These are phyloP conservation scores for Neospermospora avenae DNA, from an alignment of 2,329 filamentous ascomycete species.

Conservation along the genomic window DNA sequence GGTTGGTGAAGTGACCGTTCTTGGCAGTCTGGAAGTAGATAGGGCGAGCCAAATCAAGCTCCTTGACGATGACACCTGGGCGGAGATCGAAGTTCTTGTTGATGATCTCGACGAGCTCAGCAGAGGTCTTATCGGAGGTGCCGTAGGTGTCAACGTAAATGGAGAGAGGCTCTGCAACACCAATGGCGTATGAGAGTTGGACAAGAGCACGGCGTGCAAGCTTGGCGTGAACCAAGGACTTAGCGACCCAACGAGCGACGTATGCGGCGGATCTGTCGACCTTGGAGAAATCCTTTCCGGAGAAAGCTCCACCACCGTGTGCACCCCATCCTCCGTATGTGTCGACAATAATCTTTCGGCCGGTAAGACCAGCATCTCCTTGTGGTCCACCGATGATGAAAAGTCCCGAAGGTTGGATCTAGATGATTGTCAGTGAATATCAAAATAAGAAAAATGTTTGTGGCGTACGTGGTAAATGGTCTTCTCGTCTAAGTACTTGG, in stretches of 20 bases:
- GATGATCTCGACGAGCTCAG: constrained; percentile 95
- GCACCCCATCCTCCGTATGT: constrained; percentile 99
- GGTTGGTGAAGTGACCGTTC: constrained; percentile 99
- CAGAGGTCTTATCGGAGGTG: constrained; percentile 82
- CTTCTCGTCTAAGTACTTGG: constrained; percentile 85
- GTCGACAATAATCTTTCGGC: constrained; percentile 97
- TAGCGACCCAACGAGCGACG: constrained; percentile 97
- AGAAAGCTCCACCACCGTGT: constrained; percentile 99
- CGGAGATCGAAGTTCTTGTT: constrained; percentile 95
- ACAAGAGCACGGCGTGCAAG: constrained; percentile 91
- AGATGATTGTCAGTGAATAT: constrained; percentile 16
- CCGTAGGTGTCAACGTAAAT: constrained; percentile 98
- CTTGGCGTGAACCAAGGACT: constrained; percentile 87
- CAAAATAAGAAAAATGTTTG: not conserved
- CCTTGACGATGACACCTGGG: constrained; percentile 97
- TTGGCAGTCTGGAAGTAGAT: constrained; percentile 99
- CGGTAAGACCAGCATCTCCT: constrained; percentile 97
- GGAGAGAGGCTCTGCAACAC: constrained; percentile 95
- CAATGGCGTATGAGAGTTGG: constrained; percentile 98
- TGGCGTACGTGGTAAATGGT: constrained; percentile 87
- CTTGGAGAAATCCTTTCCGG: constrained; percentile 99
- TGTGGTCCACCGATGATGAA: constrained; percentile 99
- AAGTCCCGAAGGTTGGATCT: constrained; percentile 94
- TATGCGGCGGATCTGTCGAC: constrained; percentile 98
- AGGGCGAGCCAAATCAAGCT: constrained; percentile 84